Percentiles rank a stretch among this genome's conserved stretches.
Evolutionary conservation across 306 rosid species (phyloP).

Genomic region (Comarum palustre): DNA sequence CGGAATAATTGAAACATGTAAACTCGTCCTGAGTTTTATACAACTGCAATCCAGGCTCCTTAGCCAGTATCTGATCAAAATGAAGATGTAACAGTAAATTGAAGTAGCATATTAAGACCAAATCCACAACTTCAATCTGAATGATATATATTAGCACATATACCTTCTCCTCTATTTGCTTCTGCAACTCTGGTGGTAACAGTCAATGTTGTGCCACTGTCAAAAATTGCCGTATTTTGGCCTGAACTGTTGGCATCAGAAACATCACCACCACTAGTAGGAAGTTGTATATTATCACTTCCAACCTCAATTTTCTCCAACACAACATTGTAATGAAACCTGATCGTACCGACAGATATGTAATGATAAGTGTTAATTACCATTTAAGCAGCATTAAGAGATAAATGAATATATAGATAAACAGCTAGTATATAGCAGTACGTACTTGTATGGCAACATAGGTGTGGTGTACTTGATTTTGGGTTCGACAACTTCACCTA

Average conservation of each 20-base stretch:
- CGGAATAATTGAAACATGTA: constrained; percentile 47
- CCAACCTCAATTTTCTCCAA: constrained; percentile 74
- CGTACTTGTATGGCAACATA: constrained; percentile 63
- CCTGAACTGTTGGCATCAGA: constrained; percentile 22
- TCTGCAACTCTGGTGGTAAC: constrained; percentile 49
- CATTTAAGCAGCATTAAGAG: not conserved
- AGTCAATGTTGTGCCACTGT: constrained; percentile 96
- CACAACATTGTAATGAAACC: constrained; percentile 63
- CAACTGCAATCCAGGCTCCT: constrained; percentile 48
- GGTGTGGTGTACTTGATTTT: constrained; percentile 48
- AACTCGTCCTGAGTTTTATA: constrained; percentile 48
- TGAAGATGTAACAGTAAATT: not conserved
- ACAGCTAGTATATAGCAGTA: not conserved
- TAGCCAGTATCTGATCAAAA: constrained; percentile 43
- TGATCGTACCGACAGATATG: not conserved
- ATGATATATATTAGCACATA: not conserved
- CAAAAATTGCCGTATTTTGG: constrained; percentile 64
- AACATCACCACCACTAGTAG: constrained; percentile 30
- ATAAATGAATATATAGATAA: not conserved
- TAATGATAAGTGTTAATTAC: not conserved
- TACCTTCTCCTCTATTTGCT: constrained; percentile 52
- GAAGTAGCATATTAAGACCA: not conserved
- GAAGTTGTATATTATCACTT: constrained; percentile 51
- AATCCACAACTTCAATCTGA: constrained; percentile 6
- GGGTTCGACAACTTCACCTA: constrained; percentile 84